These are phyloP conservation scores for Entoloma clypeatum DNA, from an alignment of 1,284 basidiomycete species.

Conservation along the genomic window DNA sequence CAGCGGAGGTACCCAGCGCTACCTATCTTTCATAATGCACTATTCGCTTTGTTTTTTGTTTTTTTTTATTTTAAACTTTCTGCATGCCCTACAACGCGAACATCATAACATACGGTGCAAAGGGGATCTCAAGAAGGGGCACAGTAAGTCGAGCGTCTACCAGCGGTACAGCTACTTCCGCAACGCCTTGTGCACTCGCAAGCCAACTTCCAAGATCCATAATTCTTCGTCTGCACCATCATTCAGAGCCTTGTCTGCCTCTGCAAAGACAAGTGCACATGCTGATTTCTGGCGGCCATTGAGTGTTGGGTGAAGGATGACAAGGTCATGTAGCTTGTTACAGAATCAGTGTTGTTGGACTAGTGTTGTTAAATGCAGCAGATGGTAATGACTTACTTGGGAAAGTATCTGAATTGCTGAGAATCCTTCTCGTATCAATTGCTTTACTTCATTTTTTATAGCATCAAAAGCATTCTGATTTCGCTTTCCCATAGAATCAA, in stretches of 20 bases:
- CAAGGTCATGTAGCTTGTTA: constrained; percentile 82
- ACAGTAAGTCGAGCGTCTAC: neutral
- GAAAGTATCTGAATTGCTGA: constrained; percentile 87
- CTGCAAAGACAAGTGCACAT: constrained; percentile 85
- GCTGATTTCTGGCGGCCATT: constrained; percentile 79
- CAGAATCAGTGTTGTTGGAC: constrained; percentile 7
- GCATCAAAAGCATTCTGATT: constrained; percentile 57
- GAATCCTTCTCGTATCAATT: constrained; percentile 84
- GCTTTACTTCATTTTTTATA: constrained; percentile 72
- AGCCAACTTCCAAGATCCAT: constrained; percentile 86
- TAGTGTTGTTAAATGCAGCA: constrained; percentile 4
- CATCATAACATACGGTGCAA: too few relatives aligned
- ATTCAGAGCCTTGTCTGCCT: constrained; percentile 93
- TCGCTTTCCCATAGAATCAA: constrained; percentile 36
- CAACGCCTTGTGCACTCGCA: constrained; percentile 71
- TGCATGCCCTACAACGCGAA: too few relatives aligned
- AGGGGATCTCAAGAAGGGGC: too few relatives aligned
- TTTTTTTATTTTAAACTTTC: constrained; percentile 22
- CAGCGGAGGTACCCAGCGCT: constrained; percentile 18
- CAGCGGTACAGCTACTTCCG: constrained; percentile 19
- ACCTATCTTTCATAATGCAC: constrained; percentile 19
- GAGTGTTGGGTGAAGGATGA: constrained; percentile 80
- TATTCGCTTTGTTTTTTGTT: constrained; percentile 22
- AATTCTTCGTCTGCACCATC: constrained; percentile 99
- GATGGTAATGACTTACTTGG: constrained; percentile 57